Evolutionary conservation across 441 rosid genomes (phyloP), one percentile per base, ranked within the genome.

Genomic region (Brassica balearica): DNA sequence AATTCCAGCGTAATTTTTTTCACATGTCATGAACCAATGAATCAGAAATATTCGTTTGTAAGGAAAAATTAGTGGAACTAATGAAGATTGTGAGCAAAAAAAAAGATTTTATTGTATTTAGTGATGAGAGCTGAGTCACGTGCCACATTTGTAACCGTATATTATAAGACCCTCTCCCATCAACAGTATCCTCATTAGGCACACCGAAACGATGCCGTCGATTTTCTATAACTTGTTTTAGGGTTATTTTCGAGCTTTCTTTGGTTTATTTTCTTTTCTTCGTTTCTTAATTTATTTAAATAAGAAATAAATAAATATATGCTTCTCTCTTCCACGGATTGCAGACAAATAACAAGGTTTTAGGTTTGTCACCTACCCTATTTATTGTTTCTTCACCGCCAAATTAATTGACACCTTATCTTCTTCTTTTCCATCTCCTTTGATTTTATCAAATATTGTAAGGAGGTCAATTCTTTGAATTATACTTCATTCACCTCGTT

Each of bases 341-440:
- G 72, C 48, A 74, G 51, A 8, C 62, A 74, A 70, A 78, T 34
- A 67, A 43, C 51, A 43, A 43, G 51, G 53, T 46, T 46, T n/a
- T n/a, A 48, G 55, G 55, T n/a, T 12, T 4, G 55, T 48, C 7
- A 48, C 17, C 55, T n/a, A 48, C 55, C 55, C 19, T 17, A 17
- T 17, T 38, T 17, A 25, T 25, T 80, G 68, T 69, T 63, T 69
- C 75, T 27, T 12, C 75, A 79, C 79, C 72, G 75, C 63, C 82
- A 79, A 69, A 69, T 74, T 41, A 74, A 79, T 74, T 69, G 78
- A 74, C 78, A 7, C 68, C 62, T 79, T 79, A 69, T 69, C 79
- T 74, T 64, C 36, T 74, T 65, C 25, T 15, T 55, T 15, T 55
- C 60, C 9, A 23, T 69, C 53, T 23, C 10, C 41, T 68, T 58